phyloP scores from a whole-genome alignment of 2,329 filamentous ascomycete species.

The Alternaria rosae region DNA sequence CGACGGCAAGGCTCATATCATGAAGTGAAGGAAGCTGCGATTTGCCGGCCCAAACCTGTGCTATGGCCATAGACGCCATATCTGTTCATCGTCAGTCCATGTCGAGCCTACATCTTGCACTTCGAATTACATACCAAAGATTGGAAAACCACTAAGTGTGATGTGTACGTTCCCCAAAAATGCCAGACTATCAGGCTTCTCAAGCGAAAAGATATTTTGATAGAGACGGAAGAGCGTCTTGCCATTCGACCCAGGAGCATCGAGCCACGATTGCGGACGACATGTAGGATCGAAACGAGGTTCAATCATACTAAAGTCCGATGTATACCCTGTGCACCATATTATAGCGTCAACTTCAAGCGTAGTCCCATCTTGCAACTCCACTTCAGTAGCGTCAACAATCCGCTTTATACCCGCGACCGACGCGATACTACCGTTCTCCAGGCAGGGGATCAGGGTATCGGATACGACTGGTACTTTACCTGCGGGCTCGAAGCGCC shows the following conservation, averaged over 20 bases:
- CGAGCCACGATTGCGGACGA: slow-evolving; percentile 22
- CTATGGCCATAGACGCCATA: slow-evolving; percentile 55
- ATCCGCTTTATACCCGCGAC: slow-evolving; percentile 25
- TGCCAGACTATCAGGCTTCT: slow-evolving; percentile 55
- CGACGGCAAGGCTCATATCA: slow-evolving; percentile 40
- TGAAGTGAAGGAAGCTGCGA: slow-evolving; percentile 46
- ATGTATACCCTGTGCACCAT: slow-evolving; percentile 47
- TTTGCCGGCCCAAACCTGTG: slow-evolving; percentile 55
- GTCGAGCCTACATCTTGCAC: background rate
- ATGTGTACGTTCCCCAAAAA: slow-evolving; percentile 50
- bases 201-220: slow-evolving; percentile 56
- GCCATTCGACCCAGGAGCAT: slow-evolving; percentile 32
- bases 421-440: slow-evolving; percentile 25
- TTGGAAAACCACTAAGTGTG: slow-evolving; percentile 41
- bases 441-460: slow-evolving; percentile 21
- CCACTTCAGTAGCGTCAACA: slow-evolving; percentile 21
- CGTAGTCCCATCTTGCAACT: slow-evolving; percentile 39
- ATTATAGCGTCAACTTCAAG: slow-evolving; percentile 47
- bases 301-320: slow-evolving; percentile 38
- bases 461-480: slow-evolving; percentile 31
- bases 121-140: slow-evolving; percentile 9
- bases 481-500: slow-evolving; percentile 30
- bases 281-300: slow-evolving; percentile 27
- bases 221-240: slow-evolving; percentile 51
- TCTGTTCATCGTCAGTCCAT: slow-evolving; percentile 32